Conservation (phyloP, 2,329 filamentous ascomycete species). For the Sporothrix pseudoabietina region DNA sequence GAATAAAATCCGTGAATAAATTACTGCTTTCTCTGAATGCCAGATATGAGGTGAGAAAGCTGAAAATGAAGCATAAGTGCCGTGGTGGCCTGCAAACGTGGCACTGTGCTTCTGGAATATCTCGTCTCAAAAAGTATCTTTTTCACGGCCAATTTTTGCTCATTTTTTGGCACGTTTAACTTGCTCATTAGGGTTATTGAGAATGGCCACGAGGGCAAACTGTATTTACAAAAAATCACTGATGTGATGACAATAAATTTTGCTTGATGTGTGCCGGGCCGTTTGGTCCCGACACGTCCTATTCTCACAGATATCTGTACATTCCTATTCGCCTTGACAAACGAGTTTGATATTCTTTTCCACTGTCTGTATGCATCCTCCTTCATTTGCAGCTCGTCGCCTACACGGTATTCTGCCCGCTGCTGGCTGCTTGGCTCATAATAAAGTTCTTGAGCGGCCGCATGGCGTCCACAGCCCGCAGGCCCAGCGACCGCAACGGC, state of each 20-base stretch:
- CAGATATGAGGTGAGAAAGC: neutral
- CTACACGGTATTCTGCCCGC: neutral
- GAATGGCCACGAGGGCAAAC: neutral
- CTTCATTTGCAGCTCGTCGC: neutral
- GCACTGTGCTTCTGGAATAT: neutral
- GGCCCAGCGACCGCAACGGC: constrained; percentile 73
- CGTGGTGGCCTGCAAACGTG: neutral
- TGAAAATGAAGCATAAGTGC: neutral
- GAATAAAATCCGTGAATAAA: neutral
- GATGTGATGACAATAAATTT: neutral
- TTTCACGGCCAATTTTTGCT: neutral
- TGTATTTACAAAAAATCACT: neutral
- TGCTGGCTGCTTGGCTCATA: constrained; percentile 71
- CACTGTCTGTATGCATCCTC: neutral
- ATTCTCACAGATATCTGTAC: constrained; percentile 14
- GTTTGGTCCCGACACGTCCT: neutral
- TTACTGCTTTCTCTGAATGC: neutral
- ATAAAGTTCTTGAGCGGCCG: constrained; percentile 78
- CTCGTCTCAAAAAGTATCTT: neutral
- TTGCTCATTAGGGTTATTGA: neutral
- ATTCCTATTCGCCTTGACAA: neutral
- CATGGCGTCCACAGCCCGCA: constrained; percentile 74
- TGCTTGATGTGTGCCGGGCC: neutral
- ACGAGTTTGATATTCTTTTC: neutral
- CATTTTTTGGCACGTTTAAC: neutral